phyloP scores from a whole-genome alignment of 2,329 filamentous ascomycete species.

The Alternaria ethzedia region DNA sequence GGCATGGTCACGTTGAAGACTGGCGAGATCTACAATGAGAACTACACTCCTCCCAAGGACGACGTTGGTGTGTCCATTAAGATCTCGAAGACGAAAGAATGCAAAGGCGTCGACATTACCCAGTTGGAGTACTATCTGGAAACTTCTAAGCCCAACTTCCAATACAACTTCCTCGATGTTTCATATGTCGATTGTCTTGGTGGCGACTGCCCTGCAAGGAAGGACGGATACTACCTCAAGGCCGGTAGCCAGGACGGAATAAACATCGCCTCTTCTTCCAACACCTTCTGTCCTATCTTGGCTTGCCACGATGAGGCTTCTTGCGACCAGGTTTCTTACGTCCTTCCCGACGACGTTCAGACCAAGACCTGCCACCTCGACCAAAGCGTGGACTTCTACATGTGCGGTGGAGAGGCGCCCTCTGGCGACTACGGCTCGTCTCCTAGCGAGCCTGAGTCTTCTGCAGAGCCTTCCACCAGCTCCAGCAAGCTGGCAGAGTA shows the following conservation, averaged over 20 bases:
- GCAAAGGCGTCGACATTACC: slow-evolving; percentile 38
- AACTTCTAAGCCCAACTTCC: slow-evolving; percentile 4
- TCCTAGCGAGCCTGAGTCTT: slow-evolving; percentile 6
- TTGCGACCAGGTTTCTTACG: slow-evolving; percentile 41
- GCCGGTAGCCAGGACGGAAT: slow-evolving; percentile 28
- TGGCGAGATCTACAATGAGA: slow-evolving; percentile 16
- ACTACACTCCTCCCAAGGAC: too few species aligned
- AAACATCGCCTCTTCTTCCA: slow-evolving; percentile 22
- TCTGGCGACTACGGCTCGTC: slow-evolving; percentile 18
- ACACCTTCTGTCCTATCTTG: slow-evolving; percentile 43
- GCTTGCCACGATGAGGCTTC: slow-evolving; percentile 26
- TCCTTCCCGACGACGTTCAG: slow-evolving; percentile 39
- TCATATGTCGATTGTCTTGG: slow-evolving; percentile 46
- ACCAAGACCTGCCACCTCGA: slow-evolving; percentile 41
- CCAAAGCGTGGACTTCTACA: slow-evolving; percentile 41
- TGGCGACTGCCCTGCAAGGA: slow-evolving; percentile 39
- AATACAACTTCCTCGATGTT: slow-evolving; percentile 46
- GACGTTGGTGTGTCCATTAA: slow-evolving; percentile 48
- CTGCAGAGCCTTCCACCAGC: slow-evolving; percentile 5
- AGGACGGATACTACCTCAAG: slow-evolving; percentile 44
- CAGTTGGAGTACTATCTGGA: slow-evolving; percentile 46
- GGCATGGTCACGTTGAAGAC: slow-evolving; percentile 33
- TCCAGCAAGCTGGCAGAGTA: background rate
- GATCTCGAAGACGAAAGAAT: slow-evolving; percentile 42
- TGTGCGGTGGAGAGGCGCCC: slow-evolving; percentile 42